Evolutionary conservation across 495 filamentous ascomycete species (phyloP), one percentile per base, ranked within the genome.

Genomic region (Immersiella caudata): DNA sequence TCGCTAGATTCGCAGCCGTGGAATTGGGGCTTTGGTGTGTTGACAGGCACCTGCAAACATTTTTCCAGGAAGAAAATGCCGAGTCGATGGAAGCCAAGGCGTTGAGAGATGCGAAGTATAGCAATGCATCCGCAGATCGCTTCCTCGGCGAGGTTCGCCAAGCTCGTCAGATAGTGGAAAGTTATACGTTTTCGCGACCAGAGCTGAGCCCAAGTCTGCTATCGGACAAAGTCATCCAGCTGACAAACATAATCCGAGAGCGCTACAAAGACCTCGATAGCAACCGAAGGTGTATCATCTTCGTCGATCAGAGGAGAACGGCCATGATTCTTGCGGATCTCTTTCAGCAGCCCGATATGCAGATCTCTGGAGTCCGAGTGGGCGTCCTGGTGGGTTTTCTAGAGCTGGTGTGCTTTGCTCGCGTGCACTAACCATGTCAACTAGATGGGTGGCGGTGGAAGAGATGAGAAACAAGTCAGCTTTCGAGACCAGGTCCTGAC

Each of bases 11-110:
- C 35, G 87, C 88, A 21, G 86, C 82, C 33, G 82, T 89, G 16
- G 86, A 96, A 68, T 80, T 98, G 12, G 93, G 95, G 7, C 76
- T 81, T 25, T 99, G 95, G 95, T 91, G 90, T 69, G 85, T 93
- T n/a, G 94, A 99, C 75, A 80, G 85, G 26, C 85, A 90, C 51
- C 97, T 94, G 93, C 77, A 80, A 25, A 84, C 90, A 57, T 87
- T 87, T n/a, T 79, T 97, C 8, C 80, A 80, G 0, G 88, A 92
- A 26, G 84, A 88, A 6, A 84, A 92, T 63, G 71, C 85, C 0
- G 82, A 83, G 6, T 92, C 88, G 68, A 74, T 93, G 8, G 86
- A 91, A 64, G 78, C 84, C 63, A 79, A 82, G 69, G 79, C 84
- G 60, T 80, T 90, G 67, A 77, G 83, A 49, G 73, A 77, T 49